Evolutionary conservation across 2,329 filamentous ascomycete species (phyloP), one percentile per base, ranked within the genome.

Genomic region (Plenodomus lindquistii): DNA sequence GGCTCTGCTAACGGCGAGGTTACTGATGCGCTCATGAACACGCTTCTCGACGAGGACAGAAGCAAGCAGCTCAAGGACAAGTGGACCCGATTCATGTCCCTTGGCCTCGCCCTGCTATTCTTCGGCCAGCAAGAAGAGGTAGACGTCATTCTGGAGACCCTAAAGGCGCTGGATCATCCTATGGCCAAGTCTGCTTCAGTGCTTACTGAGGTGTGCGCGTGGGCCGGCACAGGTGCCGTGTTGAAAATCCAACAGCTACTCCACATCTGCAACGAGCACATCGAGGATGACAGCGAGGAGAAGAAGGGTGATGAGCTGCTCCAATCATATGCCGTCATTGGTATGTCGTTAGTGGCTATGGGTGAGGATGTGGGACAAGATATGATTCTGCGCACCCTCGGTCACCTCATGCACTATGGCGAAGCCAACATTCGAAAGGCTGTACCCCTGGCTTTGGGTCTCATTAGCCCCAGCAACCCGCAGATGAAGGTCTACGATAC

Each of bases 401-500:
- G 92, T 41, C 94, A 99, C 73, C 81, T 99, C 52, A 99, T 99
- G 94, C 94, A 99, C 77, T 99, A 99, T 67, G 94, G 95, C 56
- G 93, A 97, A 73, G 83, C 92, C 69, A 97, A 99, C 71, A 99
- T 99, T 64, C 88, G 94, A 54, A 94, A 94, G 69, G 93, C 92
- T 17, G 94, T 99, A 22, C 94, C 94, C 29, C 81, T 99, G 45
- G 94, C 94, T 20, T 95, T 99, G 91, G 95, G 92, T 66, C 82
- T 99, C 45, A 87, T 99, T 69, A 96, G 90, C 75, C 91, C 95
- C 11, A 97, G 91, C 77, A 99, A 99, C 77, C 94, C 94, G 10
- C 95, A 99, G 73, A 99, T 99, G 93, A 99, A 97, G 81, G 89
- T 99, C 40, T 99, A 99, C 78, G 94, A 99, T 73, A 99, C 94